phyloP scores from a whole-genome alignment of 2,329 filamentous ascomycete species.

The Phyllosticta ampelicida region DNA sequence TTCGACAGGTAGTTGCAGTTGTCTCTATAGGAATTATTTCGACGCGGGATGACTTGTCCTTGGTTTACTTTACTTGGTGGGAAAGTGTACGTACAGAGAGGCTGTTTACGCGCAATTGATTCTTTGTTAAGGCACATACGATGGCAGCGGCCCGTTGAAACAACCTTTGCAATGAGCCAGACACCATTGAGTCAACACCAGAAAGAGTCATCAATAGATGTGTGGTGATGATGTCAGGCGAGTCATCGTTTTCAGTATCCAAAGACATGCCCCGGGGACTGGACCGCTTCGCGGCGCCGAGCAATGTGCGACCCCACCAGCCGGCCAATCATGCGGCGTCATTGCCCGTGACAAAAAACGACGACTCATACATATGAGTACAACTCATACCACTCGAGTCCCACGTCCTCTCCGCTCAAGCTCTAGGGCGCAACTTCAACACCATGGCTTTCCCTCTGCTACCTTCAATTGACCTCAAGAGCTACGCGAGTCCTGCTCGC shows the following conservation, averaged over 20 bases:
- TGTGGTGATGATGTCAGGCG: not conserved
- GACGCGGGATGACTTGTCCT: not conserved
- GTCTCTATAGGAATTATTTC: slow-evolving; percentile 35
- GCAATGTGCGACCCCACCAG: not conserved
- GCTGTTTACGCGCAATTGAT: not conserved
- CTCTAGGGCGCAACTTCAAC: slow-evolving; percentile 2
- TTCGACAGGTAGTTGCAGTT: slow-evolving; percentile 28
- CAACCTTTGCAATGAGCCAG: not conserved
- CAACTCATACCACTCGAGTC: not conserved
- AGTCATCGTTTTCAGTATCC: not conserved
- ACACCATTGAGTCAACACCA: not conserved
- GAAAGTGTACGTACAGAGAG: not conserved
- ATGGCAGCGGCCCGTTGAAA: not conserved
- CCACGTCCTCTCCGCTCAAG: not conserved
- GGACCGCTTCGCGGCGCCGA: not conserved
- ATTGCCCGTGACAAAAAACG: not conserved
- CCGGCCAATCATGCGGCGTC: not conserved
- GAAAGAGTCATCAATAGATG: not conserved
- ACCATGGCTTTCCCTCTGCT: slow-evolving; percentile 37
- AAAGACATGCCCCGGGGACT: not conserved
- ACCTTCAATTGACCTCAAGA: slow-evolving; percentile 38
- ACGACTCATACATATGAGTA: not conserved
- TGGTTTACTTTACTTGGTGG: not conserved
- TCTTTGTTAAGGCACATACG: not conserved
- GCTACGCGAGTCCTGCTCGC: slow-evolving; percentile 32